Conservation (phyloP, 257 asterid genomes). For the Nicotiana paniculata region DNA sequence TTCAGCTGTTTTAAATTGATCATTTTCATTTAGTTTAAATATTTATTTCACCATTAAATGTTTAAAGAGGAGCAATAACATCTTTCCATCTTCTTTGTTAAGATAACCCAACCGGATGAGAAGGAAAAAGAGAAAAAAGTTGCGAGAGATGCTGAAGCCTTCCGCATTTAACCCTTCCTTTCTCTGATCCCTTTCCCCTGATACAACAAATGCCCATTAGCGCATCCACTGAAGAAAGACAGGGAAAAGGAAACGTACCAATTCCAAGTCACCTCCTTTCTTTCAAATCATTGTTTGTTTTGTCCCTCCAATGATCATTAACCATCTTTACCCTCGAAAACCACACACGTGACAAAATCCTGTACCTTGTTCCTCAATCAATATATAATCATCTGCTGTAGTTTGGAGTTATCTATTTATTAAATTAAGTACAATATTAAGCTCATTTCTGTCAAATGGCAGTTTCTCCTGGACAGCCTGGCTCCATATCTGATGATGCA, state of each 20-base stretch:
- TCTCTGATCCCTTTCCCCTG: background rate
- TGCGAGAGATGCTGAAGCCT: background rate
- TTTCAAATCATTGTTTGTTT: background rate
- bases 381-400: background rate
- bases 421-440: background rate
- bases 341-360: background rate
- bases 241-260: background rate
- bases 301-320: background rate
- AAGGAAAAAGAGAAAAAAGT: background rate
- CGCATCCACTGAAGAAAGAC: background rate
- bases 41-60: background rate
- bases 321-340: background rate
- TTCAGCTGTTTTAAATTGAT: background rate
- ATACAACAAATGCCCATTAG: background rate
- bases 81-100: background rate
- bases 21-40: slow-evolving; percentile 1
- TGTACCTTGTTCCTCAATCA: background rate
- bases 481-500: slow-evolving; percentile 81
- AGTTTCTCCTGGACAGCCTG: slow-evolving; percentile 96
- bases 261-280: background rate
- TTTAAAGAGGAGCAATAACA: background rate
- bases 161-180: background rate
- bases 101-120: background rate
- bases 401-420: background rate
- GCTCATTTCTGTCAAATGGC: slow-evolving; percentile 20